Conservation (phyloP, 306 rosid species). For the Dalbergia cochinchinensis region DNA sequence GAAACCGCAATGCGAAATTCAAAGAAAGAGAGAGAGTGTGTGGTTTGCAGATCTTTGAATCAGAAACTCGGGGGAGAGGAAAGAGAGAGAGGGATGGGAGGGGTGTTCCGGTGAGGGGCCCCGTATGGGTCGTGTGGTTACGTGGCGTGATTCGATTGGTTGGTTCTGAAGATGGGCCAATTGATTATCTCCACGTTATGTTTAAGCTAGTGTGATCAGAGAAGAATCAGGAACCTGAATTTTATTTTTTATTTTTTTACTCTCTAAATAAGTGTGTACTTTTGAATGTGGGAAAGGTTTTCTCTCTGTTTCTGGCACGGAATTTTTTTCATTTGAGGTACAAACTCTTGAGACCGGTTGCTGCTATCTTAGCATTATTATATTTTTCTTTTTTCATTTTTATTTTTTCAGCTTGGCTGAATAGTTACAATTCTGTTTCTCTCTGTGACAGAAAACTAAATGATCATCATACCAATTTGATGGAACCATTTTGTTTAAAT, state of each 20-base stretch:
- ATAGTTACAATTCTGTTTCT: background rate
- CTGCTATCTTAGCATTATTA: background rate
- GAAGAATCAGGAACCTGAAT: background rate
- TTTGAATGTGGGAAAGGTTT: background rate
- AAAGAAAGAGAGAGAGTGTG: background rate
- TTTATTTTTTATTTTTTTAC: background rate
- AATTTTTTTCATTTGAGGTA: conserved; percentile 20
- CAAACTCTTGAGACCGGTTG: background rate
- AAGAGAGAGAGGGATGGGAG: conserved; percentile 32
- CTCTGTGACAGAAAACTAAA: too few species aligned
- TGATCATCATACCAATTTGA: background rate
- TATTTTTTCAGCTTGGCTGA: background rate
- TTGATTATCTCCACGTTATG: background rate
- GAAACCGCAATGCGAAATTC: conserved; percentile 21
- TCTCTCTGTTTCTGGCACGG: conserved; percentile 29
- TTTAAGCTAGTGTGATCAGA: background rate
- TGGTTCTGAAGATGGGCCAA: background rate
- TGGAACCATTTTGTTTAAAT: background rate
- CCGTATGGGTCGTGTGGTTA: background rate
- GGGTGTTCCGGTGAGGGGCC: conserved; percentile 47
- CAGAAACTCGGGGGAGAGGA: conserved; percentile 19
- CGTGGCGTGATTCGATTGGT: conserved; percentile 46
- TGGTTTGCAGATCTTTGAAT: conserved; percentile 58
- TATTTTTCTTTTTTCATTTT: background rate
- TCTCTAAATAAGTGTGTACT: background rate